Conservation (phyloP, 2,329 filamentous ascomycete species). For the Pestalotiopsis fici region DNA sequence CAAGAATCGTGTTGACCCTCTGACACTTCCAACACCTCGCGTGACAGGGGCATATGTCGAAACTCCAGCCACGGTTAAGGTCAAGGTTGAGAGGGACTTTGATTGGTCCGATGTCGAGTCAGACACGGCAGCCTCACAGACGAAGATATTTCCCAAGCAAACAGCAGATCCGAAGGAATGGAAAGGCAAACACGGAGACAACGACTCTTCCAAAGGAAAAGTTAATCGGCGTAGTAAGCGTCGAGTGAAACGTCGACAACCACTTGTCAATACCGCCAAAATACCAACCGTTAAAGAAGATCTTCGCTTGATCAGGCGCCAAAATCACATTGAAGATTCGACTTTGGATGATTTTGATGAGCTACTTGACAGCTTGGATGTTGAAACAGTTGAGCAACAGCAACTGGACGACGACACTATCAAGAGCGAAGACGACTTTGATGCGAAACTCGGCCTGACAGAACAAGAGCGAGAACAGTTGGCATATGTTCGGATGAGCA, state of each 20-base stretch:
- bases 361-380: conserved; percentile 42
- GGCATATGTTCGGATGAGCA: conserved; percentile 51
- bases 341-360: conserved; percentile 61
- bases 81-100: conserved; percentile 24
- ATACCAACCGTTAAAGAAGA: conserved; percentile 58
- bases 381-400: conserved; percentile 27
- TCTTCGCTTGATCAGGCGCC: conserved; percentile 51
- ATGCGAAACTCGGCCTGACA: conserved; percentile 19
- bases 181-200: conserved; percentile 8
- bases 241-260: conserved; percentile 42
- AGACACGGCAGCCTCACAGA: conserved; percentile 6
- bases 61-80: conserved; percentile 48
- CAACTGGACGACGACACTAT: conserved; percentile 25
- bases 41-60: conserved; percentile 59
- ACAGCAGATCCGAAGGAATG: conserved; percentile 8
- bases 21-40: conserved; percentile 53
- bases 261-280: conserved; percentile 54
- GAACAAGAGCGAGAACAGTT: conserved; percentile 42
- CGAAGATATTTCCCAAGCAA: background rate
- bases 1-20: conserved; percentile 40
- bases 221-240: conserved; percentile 35
- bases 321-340: conserved; percentile 58
- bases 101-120: conserved; percentile 11
- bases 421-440: conserved; percentile 26
- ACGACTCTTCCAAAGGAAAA: conserved; percentile 1